Conservation (phyloP, 2,329 filamentous ascomycete genomes). For the Alternaria postmessia region DNA sequence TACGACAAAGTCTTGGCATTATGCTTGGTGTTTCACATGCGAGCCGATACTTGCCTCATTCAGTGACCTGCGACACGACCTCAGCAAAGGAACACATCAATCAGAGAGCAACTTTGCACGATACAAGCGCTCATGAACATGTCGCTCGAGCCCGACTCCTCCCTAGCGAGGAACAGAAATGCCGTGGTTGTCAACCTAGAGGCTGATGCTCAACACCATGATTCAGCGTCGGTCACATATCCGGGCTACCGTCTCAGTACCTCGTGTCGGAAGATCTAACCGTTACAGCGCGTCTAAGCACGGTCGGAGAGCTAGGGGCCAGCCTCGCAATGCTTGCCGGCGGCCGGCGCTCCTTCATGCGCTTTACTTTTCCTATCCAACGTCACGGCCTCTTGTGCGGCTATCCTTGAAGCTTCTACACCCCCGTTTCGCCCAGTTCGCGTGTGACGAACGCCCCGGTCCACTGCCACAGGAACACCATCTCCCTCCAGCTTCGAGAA, state of each 20-base stretch:
- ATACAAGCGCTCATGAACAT: background rate
- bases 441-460: background rate
- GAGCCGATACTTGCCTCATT: conserved; percentile 9
- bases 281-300: conserved; percentile 10
- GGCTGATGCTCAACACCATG: background rate
- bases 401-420: conserved; percentile 3
- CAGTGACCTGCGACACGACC: conserved; percentile 10
- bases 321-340: conserved; percentile 6
- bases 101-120: background rate
- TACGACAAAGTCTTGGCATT: conserved; percentile 11
- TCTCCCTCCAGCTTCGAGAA: conserved; percentile 1
- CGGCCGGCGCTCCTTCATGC: conserved; percentile 10
- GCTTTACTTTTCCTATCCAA: conserved; percentile 6
- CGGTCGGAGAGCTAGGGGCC: conserved; percentile 9
- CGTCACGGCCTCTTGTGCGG: conserved; percentile 4
- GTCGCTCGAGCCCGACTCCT: background rate
- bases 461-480: conserved; percentile 1
- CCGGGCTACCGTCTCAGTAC: conserved; percentile 13
- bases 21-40: conserved; percentile 16
- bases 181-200: background rate
- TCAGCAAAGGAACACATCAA: conserved; percentile 1
- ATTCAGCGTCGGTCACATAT: background rate
- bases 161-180: background rate
- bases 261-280: conserved; percentile 9
- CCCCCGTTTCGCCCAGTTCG: conserved; percentile 1